These are phyloP conservation scores for Spergularia azorica DNA, from an alignment of 179 eudicot species.

Conservation along the genomic window DNA sequence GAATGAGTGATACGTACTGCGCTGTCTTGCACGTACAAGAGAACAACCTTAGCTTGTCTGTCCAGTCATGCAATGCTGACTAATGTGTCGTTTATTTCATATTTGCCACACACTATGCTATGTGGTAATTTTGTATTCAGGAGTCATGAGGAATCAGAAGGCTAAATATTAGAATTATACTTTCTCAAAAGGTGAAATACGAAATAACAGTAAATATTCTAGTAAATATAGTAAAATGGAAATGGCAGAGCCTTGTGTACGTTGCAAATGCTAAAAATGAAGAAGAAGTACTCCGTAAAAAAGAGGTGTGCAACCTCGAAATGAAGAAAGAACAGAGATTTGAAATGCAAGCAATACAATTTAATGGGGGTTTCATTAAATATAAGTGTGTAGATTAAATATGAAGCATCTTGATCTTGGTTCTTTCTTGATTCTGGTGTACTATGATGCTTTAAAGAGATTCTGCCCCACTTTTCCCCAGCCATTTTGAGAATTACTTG, in stretches of 20 bases:
- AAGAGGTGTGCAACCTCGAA: constrained; percentile 43
- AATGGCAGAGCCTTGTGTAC: neutral
- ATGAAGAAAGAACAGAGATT: constrained; percentile 34
- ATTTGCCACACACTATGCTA: no score
- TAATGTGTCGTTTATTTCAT: no score
- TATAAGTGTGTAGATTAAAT: constrained; percentile 2
- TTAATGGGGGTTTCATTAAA: neutral
- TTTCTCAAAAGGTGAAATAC: no score
- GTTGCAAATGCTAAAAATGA: constrained; percentile 1
- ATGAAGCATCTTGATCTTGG: constrained; percentile 26
- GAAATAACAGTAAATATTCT: no score
- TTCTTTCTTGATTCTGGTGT: constrained; percentile 31
- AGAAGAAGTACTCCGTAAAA: neutral
- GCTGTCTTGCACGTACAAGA: no score
- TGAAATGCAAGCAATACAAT: constrained; percentile 34
- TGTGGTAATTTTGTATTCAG: no score
- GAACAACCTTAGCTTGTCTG: no score
- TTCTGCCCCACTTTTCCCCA: constrained; percentile 14
- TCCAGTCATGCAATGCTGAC: no score
- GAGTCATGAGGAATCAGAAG: no score
- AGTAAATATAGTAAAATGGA: neutral
- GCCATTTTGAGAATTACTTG: neutral
- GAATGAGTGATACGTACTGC: no score
- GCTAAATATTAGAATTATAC: no score
- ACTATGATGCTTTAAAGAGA: constrained; percentile 24